These are phyloP conservation scores for Gnaphalium uliginosum DNA, from an alignment of 129 eudicot species.

Conservation along the genomic window DNA sequence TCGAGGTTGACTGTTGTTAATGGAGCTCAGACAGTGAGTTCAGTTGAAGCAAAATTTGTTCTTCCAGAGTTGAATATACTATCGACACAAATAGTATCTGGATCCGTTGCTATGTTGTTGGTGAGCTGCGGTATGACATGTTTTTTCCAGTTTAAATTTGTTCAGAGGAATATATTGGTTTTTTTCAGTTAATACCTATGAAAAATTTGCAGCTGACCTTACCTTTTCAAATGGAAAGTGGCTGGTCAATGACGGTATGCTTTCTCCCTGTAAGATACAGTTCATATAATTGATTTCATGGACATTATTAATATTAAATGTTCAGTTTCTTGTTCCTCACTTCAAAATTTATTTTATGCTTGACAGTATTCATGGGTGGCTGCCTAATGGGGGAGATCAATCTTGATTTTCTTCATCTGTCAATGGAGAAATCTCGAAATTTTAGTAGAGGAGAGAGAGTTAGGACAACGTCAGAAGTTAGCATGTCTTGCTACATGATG, in stretches of 20 bases:
- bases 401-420: conserved; percentile 57
- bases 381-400: conserved; percentile 83
- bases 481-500: conserved; percentile 74
- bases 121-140: conserved; percentile 76
- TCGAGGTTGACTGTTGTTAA: conserved; percentile 45
- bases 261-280: conserved; percentile 60
- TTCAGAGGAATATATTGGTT: background rate
- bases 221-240: conserved; percentile 36
- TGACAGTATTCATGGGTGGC: conserved; percentile 29
- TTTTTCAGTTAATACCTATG: background rate
- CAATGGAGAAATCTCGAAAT: conserved; percentile 72
- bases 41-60: conserved; percentile 54
- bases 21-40: conserved; percentile 37
- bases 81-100: conserved; percentile 56
- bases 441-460: conserved; percentile 63
- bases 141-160: background rate
- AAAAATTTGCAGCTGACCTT: conserved; percentile 43
- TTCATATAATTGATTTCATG: conserved; percentile 14
- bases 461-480: conserved; percentile 65
- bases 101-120: conserved; percentile 66
- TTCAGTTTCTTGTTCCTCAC: background rate
- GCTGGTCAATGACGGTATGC: conserved; percentile 41
- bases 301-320: background rate
- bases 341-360: no score
- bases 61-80: conserved; percentile 81